phyloP scores from a whole-genome alignment of 2,329 filamentous ascomycete genomes.

The Diaporthe sp. region DNA sequence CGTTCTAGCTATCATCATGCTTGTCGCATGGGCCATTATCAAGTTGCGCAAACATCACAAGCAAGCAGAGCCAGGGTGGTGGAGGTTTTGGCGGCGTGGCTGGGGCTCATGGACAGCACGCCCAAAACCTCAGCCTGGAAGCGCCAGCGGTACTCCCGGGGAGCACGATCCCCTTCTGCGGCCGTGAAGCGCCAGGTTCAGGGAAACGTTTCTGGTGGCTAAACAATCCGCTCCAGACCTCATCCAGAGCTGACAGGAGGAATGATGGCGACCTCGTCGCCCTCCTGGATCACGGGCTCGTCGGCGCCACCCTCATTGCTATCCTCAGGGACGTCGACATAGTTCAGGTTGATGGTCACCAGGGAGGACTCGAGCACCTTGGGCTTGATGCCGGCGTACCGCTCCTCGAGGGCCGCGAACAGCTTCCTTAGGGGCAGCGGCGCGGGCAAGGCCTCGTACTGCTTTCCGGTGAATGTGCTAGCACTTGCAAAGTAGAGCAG shows the following conservation, averaged over 20 bases:
- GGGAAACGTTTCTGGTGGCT: background rate
- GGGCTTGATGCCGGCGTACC: conserved; percentile 76
- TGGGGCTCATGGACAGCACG: conserved; percentile 16
- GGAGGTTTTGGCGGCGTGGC: conserved; percentile 40
- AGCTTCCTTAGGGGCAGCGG: conserved; percentile 74
- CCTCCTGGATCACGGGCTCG: conserved; percentile 71
- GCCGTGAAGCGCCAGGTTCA: conserved; percentile 35
- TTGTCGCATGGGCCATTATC: conserved; percentile 38
- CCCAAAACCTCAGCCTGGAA: background rate
- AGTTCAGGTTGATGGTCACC: conserved; percentile 84
- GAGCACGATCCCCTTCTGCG: conserved; percentile 43
- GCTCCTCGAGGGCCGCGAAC: conserved; percentile 75
- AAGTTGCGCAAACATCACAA: conserved; percentile 36
- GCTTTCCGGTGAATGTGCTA: conserved; percentile 76
- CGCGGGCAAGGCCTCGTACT: conserved; percentile 74
- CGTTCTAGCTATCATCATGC: conserved; percentile 43
- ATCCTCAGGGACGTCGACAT: conserved; percentile 76
- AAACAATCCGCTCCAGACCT: conserved; percentile 41
- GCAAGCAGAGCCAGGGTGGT: conserved; percentile 40
- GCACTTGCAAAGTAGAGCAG: conserved; percentile 87
- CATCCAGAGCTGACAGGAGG: conserved; percentile 89
- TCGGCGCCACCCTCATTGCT: conserved; percentile 53
- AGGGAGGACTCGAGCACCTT: conserved; percentile 80
- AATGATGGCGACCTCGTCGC: conserved; percentile 89
- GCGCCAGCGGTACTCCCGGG: background rate